These are phyloP conservation scores for Metschnikowia colocasiae DNA, from an alignment of 805 yeast species.

Conservation along the genomic window DNA sequence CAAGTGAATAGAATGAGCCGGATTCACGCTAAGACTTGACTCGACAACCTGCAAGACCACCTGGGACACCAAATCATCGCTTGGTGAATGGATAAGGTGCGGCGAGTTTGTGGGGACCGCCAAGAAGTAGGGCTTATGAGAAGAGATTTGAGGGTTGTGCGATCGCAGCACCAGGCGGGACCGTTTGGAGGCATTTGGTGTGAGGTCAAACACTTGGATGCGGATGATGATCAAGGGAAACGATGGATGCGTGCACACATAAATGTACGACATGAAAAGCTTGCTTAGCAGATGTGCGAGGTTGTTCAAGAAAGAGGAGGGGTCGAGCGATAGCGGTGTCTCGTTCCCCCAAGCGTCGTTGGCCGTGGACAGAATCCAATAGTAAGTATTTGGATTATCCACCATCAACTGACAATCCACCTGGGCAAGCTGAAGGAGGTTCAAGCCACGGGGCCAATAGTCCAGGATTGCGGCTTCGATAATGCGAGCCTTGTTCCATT, in stretches of 20 bases:
- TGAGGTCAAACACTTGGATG: conserved; percentile 62
- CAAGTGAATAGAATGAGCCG: conserved; percentile 39
- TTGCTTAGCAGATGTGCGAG: conserved; percentile 47
- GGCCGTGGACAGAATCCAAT: conserved; percentile 49
- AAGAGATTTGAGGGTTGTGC: conserved; percentile 40
- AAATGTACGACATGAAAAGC: conserved; percentile 60
- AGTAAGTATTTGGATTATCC: conserved; percentile 48
- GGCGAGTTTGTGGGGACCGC: conserved; percentile 69
- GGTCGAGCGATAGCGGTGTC: conserved; percentile 40
- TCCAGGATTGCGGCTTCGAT: conserved; percentile 47
- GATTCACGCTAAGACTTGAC: conserved; percentile 45
- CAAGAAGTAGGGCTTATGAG: conserved; percentile 60
- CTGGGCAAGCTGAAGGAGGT: conserved; percentile 64
- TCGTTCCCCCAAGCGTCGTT: conserved; percentile 31
- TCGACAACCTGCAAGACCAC: conserved; percentile 61
- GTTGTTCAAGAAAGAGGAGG: conserved; percentile 47
- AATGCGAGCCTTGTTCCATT: conserved; percentile 27
- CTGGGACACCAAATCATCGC: conserved; percentile 40
- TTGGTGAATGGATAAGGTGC: conserved; percentile 55
- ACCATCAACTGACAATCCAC: conserved; percentile 63
- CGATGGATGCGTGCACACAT: conserved; percentile 61
- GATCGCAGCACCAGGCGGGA: not conserved
- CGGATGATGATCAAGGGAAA: conserved; percentile 59
- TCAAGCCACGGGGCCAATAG: conserved; percentile 56
- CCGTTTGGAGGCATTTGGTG: conserved; percentile 10